Base-by-base conservation (phyloP, 257 asterid species). In the Thymus mandschuricus region DNA sequence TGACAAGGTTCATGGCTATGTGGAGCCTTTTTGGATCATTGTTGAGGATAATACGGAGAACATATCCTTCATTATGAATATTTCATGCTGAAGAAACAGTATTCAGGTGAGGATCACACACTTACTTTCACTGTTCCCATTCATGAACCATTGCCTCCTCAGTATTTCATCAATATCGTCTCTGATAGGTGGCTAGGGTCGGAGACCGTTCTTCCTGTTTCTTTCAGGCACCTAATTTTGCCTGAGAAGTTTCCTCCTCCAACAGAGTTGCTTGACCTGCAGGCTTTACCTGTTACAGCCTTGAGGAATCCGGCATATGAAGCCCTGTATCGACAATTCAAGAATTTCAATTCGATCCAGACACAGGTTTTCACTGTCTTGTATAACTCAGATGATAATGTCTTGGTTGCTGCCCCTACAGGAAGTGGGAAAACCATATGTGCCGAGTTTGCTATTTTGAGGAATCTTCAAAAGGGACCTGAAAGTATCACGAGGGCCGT, bases 381-480 rank as follows among this genome's bases (percentile, higher is more conserved):
- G 73, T 85, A 85, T 38, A 82, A 82, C 71, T 80, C 89, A 4
- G 87, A 85, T 60, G 89, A 82, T 74, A 85, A 85, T 68, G 89
- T 85, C 68, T 73, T 85, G 79, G 85, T 85, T 70, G 89, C 89
- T 75, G 89, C 89, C 5, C 87, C 89, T 1, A 85, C 87, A 13
- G 89, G 89, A 31, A 85, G 89, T 67, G 89, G 89, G 81, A 85
- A 85, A 82, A 82, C 89, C 41, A 82, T 82, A 72, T 85, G 89
- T 61, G 87, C 86, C 8, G 88, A 84, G 79, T 84, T 84, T 84
- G 84, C 88, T 49, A 72, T 84, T 61, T 56, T 84, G 34, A 81
- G 86, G 58, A 81, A 84, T 73, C 86, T 66, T 80, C 84, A 78
- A 29, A 82, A 80, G 72, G 87, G 80, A 40, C 60, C 84, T 46